These are phyloP conservation scores for Aspergillus biplanus DNA, from an alignment of 495 filamentous ascomycete genomes.

Conservation along the genomic window DNA sequence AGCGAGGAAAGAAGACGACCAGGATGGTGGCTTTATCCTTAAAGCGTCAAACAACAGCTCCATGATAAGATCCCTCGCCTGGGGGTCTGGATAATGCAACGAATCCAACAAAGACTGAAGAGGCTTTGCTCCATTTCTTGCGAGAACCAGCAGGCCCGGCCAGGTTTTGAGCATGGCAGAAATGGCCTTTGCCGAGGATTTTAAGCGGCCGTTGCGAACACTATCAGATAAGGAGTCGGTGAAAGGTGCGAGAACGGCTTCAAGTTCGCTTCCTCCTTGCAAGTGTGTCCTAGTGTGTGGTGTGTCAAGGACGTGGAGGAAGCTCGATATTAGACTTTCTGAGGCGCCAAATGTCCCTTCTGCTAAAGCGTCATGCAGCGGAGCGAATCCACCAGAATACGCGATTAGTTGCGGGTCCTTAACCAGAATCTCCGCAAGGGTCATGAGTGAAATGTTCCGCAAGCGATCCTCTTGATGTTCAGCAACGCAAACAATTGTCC, in stretches of 20 bases:
- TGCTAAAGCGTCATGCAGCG: conserved; percentile 81
- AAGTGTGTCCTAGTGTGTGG: conserved; percentile 80
- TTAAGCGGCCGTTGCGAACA: conserved; percentile 71
- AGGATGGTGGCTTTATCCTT: conserved; percentile 92
- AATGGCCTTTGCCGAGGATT: conserved; percentile 83
- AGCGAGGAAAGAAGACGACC: conserved; percentile 94
- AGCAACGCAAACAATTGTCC: conserved; percentile 86
- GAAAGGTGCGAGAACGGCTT: conserved; percentile 84
- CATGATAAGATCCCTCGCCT: conserved; percentile 70
- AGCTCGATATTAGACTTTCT: conserved; percentile 79
- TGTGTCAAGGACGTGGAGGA: conserved; percentile 85
- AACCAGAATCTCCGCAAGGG: conserved; percentile 86
- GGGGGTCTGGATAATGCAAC: conserved; percentile 70
- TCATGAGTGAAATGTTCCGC: conserved; percentile 87
- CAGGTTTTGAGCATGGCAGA: conserved; percentile 90
- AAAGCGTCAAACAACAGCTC: conserved; percentile 90
- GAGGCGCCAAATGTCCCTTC: conserved; percentile 92
- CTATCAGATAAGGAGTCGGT: conserved; percentile 77
- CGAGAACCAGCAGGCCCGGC: conserved; percentile 82
- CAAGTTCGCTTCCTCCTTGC: conserved; percentile 76
- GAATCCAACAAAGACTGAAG: conserved; percentile 80
- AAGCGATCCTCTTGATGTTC: conserved; percentile 88
- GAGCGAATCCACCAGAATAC: conserved; percentile 77
- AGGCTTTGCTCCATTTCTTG: conserved; percentile 81
- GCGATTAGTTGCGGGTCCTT: conserved; percentile 79